Percentiles rank a stretch among this genome's conserved stretches.
Conservation (phyloP, 2,329 filamentous ascomycete genomes). For the Coniochaeta pulveracea region DNA sequence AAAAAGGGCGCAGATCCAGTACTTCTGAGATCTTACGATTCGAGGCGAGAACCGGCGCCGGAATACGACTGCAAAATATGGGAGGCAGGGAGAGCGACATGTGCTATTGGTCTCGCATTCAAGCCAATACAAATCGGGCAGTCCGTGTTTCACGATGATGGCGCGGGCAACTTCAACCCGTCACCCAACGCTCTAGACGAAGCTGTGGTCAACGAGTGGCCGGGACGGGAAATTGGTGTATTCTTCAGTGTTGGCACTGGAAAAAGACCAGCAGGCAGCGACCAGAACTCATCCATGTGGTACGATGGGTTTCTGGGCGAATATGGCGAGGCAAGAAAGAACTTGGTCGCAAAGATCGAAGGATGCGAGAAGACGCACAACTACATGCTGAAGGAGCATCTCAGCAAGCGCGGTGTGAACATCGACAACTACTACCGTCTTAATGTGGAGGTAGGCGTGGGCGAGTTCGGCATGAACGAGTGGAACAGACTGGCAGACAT, state of each 20-base stretch:
- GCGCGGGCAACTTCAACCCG: constrained; percentile 84
- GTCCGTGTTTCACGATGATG: constrained; percentile 88
- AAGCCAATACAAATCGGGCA: constrained; percentile 93
- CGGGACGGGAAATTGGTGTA: constrained; percentile 80
- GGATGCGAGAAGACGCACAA: constrained; percentile 87
- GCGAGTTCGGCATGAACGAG: constrained; percentile 98
- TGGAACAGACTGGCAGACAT: constrained; percentile 93
- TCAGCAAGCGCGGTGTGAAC: constrained; percentile 68
- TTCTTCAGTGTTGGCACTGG: constrained; percentile 94
- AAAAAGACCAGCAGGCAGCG: constrained; percentile 55
- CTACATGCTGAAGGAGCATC: constrained; percentile 69
- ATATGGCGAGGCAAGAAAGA: constrained; percentile 79
- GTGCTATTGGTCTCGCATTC: constrained; percentile 82
- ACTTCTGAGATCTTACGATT: constrained; percentile 87
- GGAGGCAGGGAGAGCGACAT: constrained; percentile 94
- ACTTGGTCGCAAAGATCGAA: constrained; percentile 85
- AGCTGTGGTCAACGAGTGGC: constrained; percentile 87
- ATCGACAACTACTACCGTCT: constrained; percentile 87
- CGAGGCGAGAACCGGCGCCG: constrained; percentile 77
- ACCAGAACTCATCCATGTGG: constrained; percentile 69
- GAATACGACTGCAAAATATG: constrained; percentile 94
- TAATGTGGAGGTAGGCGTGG: constrained; percentile 94
- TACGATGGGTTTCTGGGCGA: constrained; percentile 90
- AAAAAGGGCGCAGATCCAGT: constrained; percentile 55
- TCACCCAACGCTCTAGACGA: constrained; percentile 79